Evolutionary conservation across 2,329 filamentous ascomycete genomes (phyloP).

Genomic region (Xylariaceae sp.): DNA sequence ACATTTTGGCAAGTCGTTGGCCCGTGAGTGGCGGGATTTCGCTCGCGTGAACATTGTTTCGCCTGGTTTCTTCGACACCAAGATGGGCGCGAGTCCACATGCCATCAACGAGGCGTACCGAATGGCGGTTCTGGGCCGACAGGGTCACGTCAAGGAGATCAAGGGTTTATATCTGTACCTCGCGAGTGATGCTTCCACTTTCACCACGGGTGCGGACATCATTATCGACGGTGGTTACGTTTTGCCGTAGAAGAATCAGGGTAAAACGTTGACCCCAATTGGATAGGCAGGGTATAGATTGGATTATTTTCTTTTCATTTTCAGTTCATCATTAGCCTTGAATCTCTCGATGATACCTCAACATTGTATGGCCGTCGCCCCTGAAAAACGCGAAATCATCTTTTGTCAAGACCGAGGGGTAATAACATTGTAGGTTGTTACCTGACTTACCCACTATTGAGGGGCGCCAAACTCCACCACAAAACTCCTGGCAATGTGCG

Average conservation of each 20-base stretch:
- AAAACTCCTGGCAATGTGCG: too few species aligned
- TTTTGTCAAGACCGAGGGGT: too few species aligned
- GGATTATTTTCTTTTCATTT: neutral
- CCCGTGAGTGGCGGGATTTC: slow-evolving; percentile 52
- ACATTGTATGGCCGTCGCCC: too few species aligned
- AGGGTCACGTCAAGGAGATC: slow-evolving; percentile 21
- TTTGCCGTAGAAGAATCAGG: slow-evolving; percentile 6
- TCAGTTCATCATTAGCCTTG: neutral
- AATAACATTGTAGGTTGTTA: too few species aligned
- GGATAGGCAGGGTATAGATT: too few species aligned
- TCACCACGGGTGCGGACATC: slow-evolving; percentile 18
- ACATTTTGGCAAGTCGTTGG: slow-evolving; percentile 50
- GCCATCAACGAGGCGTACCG: slow-evolving; percentile 15
- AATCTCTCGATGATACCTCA: neutral
- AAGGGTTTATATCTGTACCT: slow-evolving; percentile 21
- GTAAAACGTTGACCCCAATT: neutral
- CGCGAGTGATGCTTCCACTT: slow-evolving; percentile 20
- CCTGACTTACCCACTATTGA: too few species aligned
- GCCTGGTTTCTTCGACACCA: slow-evolving; percentile 49
- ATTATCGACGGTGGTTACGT: slow-evolving; percentile 21
- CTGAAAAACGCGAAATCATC: too few species aligned
- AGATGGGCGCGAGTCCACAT: slow-evolving; percentile 17
- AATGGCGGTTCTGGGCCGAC: slow-evolving; percentile 19
- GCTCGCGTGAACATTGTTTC: slow-evolving; percentile 52
- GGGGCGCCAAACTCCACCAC: too few species aligned